These are phyloP conservation scores for Scheffersomyces lignosus DNA, from an alignment of 805 yeast species.

Conservation along the genomic window DNA sequence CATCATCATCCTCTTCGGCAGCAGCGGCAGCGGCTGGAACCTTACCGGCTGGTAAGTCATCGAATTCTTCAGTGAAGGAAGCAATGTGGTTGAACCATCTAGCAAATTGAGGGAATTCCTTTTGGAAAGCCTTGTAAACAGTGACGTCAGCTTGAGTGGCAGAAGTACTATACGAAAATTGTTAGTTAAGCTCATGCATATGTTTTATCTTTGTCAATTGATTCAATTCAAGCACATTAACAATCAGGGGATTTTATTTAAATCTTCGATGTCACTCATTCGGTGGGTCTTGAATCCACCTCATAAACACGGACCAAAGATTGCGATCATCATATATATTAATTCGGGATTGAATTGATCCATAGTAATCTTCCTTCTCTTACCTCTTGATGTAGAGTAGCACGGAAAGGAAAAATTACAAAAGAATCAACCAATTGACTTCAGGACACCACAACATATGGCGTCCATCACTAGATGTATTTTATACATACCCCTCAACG, in stretches of 20 bases:
- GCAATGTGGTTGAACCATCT: constrained; percentile 99
- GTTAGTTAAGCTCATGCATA: neutral
- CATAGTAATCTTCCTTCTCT: too few species aligned
- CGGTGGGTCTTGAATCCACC: constrained; percentile 95
- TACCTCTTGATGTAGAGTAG: too few species aligned
- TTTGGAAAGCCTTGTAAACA: constrained; percentile 91
- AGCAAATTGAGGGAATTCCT: constrained; percentile 87
- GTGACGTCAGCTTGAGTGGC: constrained; percentile 96
- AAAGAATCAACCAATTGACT: too few species aligned
- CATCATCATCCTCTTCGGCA: constrained; percentile 73
- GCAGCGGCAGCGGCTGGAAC: constrained; percentile 58
- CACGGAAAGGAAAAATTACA: too few species aligned
- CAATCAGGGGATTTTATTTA: constrained; percentile 21
- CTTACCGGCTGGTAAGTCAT: constrained; percentile 74
- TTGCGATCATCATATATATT: constrained; percentile 59
- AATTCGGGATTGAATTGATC: too few species aligned
- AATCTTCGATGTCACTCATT: constrained; percentile 73
- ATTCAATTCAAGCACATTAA: constrained; percentile 3
- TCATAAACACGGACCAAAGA: constrained; percentile 96
- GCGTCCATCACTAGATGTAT: too few species aligned
- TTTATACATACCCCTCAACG: constrained; percentile 84
- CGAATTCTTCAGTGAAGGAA: constrained; percentile 85
- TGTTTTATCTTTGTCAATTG: constrained; percentile 1
- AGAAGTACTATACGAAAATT: constrained; percentile 54
- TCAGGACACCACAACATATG: too few species aligned